Conservation (phyloP, 768 basidiomycete species). For the Cytidiella melzeri region DNA sequence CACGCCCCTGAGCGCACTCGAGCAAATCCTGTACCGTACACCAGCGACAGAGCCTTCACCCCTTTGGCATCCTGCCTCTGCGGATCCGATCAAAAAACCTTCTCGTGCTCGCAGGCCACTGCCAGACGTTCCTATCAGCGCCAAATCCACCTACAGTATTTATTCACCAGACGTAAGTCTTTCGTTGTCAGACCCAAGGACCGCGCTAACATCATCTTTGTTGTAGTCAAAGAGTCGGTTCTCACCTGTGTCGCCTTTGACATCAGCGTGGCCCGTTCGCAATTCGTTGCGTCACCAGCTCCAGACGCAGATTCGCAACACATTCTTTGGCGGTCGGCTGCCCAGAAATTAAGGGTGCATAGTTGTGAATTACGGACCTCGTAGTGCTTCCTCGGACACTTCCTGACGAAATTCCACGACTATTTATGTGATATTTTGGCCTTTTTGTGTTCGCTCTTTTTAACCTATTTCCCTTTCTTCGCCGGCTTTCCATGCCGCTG, state of each 20-base stretch:
- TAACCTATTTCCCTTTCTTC: background rate
- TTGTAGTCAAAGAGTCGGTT: background rate
- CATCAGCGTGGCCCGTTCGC: background rate
- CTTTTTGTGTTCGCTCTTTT: background rate
- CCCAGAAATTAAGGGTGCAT: conserved; percentile 2
- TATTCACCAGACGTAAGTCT: conserved; percentile 7
- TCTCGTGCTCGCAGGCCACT: background rate
- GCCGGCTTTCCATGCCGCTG: background rate
- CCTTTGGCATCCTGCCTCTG: background rate
- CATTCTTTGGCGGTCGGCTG: background rate
- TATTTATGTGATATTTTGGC: background rate
- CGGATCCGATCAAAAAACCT: background rate
- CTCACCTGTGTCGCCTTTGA: background rate
- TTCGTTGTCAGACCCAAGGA: no score
- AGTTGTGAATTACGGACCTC: no score
- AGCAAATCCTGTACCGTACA: conserved; percentile 2
- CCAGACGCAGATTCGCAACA: background rate
- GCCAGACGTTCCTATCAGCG: conserved; percentile 2
- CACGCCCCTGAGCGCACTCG: conserved; percentile 4
- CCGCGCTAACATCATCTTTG: no score
- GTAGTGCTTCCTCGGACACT: no score
- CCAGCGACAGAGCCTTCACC: conserved; percentile 1
- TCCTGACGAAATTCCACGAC: background rate
- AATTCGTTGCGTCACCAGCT: background rate
- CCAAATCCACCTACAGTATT: conserved; percentile 3